Percentiles rank a stretch among this genome's conserved stretches.
Evolutionary conservation across 306 rosid species (phyloP).

Genomic region (Purshia tridentata): DNA sequence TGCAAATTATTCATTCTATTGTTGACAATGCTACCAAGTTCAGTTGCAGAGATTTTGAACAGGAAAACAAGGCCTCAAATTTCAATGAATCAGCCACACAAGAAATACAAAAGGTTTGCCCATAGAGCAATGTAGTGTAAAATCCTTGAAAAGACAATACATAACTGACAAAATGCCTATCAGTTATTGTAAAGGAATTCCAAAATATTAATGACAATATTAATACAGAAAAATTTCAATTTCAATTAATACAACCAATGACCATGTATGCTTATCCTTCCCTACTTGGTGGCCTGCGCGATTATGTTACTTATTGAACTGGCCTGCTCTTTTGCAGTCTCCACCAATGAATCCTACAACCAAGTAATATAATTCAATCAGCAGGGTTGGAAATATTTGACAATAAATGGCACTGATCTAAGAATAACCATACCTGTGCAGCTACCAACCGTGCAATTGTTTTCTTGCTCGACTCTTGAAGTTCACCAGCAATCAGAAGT

Average conservation of each 20-base stretch:
- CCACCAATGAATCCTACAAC: slow-evolving; percentile 88
- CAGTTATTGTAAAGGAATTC: background rate
- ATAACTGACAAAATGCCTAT: background rate
- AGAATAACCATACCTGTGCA: slow-evolving; percentile 67
- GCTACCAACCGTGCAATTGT: slow-evolving; percentile 86
- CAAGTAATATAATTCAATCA: slow-evolving; percentile 5
- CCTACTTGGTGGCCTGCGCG: slow-evolving; percentile 73
- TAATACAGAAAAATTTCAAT: background rate
- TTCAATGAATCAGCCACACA: background rate
- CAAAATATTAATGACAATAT: background rate
- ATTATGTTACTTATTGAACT: slow-evolving; percentile 79
- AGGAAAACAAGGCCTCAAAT: background rate
- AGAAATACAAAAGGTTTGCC: background rate
- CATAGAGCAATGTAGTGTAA: background rate
- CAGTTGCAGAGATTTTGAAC: background rate
- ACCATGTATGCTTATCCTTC: background rate
- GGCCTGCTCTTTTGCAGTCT: slow-evolving; percentile 90
- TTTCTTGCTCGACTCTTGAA: slow-evolving; percentile 97
- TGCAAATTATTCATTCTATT: background rate
- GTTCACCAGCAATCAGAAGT: slow-evolving; percentile 89
- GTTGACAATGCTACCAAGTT: background rate
- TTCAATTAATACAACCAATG: background rate
- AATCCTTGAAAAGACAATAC: background rate
- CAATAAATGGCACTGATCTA: background rate
- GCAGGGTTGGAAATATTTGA: background rate